Evolutionary conservation across 441 rosid species (phyloP), one percentile per base, ranked within the genome.

Genomic region (Populus hybrid): DNA sequence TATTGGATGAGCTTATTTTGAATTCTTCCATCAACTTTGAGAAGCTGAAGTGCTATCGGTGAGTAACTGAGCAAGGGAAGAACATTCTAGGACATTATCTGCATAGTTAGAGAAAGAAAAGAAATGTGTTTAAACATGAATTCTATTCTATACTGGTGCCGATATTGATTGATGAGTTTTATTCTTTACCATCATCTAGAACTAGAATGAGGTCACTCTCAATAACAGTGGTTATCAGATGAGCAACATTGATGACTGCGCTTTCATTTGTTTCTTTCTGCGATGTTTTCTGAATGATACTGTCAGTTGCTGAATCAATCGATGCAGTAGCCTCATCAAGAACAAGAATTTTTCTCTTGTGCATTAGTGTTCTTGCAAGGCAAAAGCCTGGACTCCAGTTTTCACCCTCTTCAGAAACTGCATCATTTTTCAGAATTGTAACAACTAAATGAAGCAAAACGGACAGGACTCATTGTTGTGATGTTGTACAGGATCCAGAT

Each of bases 351-450:
- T 67, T 30, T 30, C 88, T 82, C 80, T 80, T 86, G 86, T 86
- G 87, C 20, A 91, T 79, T n/a, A 90, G 88, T 50, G 85, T 90
- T 70, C 95, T 82, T 8, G 89, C 89, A 4, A 90, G 82, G 72
- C 93, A 92, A 35, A 89, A 92, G 68, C 90, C 97, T 5, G 88
- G 87, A 40, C 97, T 92, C 92, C 91, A 92, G 77, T 92, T 90
- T 80, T 85, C 86, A 23, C 95, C 95, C 46, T 90, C 90, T 84
- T 90, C 90, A 7, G 89, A 87, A 46, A 91, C 97, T 91, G 85
- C 77, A 72, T 50, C 64, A 65, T 69, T 67, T 72, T 42, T 67
- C 54, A 24, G 18, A 50, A 40, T 70, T 32, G 28, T 32, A 11
- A 40, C 8, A 28, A 21, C 26, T 9, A n/a, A 23, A 64, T 26